Evolutionary conservation across 441 rosid species (phyloP).

Genomic region (Breynia disticha): DNA sequence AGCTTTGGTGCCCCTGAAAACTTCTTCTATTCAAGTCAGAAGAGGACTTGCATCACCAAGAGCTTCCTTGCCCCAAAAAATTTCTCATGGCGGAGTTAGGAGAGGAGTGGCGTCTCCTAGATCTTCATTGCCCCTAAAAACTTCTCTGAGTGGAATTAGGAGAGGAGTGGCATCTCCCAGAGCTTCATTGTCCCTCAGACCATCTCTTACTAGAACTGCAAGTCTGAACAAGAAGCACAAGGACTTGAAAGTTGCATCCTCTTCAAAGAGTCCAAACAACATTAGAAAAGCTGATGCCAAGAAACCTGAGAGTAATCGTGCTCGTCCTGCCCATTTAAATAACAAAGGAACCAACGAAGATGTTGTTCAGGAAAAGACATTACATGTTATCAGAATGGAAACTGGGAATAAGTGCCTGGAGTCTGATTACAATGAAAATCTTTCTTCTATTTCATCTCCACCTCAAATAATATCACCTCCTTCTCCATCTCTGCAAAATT

Average conservation of each 20-base stretch:
- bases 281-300: conserved; percentile 4
- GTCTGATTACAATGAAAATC: conserved; percentile 30
- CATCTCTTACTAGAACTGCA: conserved; percentile 20
- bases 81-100: background rate
- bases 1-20: conserved; percentile 25
- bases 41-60: conserved; percentile 16
- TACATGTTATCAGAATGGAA: conserved; percentile 49
- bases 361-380: conserved; percentile 44
- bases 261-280: conserved; percentile 3
- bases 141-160: conserved; percentile 1
- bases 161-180: conserved; percentile 5
- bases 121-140: conserved; percentile 8
- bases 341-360: conserved; percentile 14
- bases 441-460: conserved; percentile 23
- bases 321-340: background rate
- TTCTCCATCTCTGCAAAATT: conserved; percentile 15
- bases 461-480: conserved; percentile 19
- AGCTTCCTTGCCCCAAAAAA: conserved; percentile 10
- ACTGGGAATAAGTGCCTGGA: conserved; percentile 31
- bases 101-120: background rate
- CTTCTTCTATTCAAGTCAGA: conserved; percentile 15
- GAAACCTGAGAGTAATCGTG: background rate
- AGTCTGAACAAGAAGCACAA: conserved; percentile 14
- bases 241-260: conserved; percentile 1
- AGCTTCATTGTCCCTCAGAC: conserved; percentile 20